A percentile compares a stretch with the other conserved stretches of the same genome.
Evolutionary conservation across 129 eudicot genomes (phyloP).

Genomic region (Heracleum sosnowskyi): DNA sequence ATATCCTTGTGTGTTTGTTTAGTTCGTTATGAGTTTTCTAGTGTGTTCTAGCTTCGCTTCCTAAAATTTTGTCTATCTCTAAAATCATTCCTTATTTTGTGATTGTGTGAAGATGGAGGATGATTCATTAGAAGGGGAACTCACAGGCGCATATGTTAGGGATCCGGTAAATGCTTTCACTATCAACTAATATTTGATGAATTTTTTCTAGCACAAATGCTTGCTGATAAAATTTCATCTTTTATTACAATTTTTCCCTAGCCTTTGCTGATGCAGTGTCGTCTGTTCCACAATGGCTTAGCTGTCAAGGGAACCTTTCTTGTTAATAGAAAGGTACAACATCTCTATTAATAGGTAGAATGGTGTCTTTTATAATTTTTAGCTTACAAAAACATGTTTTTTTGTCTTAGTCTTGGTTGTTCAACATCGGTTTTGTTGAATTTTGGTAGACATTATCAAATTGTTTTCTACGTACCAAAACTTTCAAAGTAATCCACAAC

Average conservation of each 20-base stretch:
- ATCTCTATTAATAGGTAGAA: constrained; percentile 33
- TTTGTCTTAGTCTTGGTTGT: background rate
- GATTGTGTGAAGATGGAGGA: constrained; percentile 22
- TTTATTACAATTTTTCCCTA: constrained; percentile 17
- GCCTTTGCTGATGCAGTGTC: constrained; percentile 81
- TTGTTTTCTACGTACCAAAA: background rate
- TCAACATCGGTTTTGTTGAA: background rate
- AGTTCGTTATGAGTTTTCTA: background rate
- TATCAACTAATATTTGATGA: background rate
- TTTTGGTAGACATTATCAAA: background rate
- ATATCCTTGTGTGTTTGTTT: background rate
- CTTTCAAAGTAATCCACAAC: background rate
- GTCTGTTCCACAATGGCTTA: constrained; percentile 51
- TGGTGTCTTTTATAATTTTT: constrained; percentile 21
- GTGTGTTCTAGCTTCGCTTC: background rate
- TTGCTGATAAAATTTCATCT: constrained; percentile 7
- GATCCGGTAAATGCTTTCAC: constrained; percentile 44
- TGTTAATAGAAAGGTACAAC: constrained; percentile 53
- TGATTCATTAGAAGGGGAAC: constrained; percentile 14
- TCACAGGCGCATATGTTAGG: constrained; percentile 12
- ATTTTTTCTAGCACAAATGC: background rate
- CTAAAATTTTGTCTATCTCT: background rate
- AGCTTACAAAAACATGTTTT: background rate
- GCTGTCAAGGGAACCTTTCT: constrained; percentile 90
- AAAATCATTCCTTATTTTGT: background rate